Evolutionary conservation across 2,329 filamentous ascomycete species (phyloP).

Genomic region (Periconia digitata): DNA sequence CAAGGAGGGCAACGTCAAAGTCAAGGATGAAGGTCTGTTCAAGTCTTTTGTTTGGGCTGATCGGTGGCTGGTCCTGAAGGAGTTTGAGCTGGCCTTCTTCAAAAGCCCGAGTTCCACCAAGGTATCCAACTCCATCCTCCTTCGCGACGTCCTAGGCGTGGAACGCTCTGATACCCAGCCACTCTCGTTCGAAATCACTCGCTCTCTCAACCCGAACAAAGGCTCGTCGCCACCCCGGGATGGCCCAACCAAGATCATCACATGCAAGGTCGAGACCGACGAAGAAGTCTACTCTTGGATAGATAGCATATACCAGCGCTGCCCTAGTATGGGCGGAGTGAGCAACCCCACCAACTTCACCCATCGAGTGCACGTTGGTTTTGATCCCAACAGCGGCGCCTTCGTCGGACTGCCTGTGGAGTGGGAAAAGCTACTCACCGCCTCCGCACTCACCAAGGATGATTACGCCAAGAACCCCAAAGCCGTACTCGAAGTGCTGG

Average conservation of each 20-base stretch:
- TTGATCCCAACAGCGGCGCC: slow-evolving; percentile 91
- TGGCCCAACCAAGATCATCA: slow-evolving; percentile 77
- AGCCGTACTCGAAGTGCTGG: slow-evolving; percentile 70
- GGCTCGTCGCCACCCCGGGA: slow-evolving; percentile 75
- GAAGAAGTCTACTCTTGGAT: slow-evolving; percentile 99
- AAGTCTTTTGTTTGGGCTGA: slow-evolving; percentile 83
- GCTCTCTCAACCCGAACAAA: slow-evolving; percentile 60
- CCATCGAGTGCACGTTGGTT: slow-evolving; percentile 95
- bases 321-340: slow-evolving; percentile 95
- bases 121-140: slow-evolving; percentile 78
- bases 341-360: slow-evolving; percentile 99
- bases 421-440: slow-evolving; percentile 95
- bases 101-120: slow-evolving; percentile 83
- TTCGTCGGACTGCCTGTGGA: slow-evolving; percentile 93
- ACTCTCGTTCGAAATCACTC: slow-evolving; percentile 91
- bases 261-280: slow-evolving; percentile 91
- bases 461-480: slow-evolving; percentile 95
- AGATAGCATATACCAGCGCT: slow-evolving; percentile 94
- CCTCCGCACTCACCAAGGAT: slow-evolving; percentile 96
- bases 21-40: slow-evolving; percentile 91
- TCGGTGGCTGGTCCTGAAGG: slow-evolving; percentile 87
- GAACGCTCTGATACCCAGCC: slow-evolving; percentile 88
- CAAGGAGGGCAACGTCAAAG: slow-evolving; percentile 73
- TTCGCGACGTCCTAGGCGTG: slow-evolving; percentile 88
- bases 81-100: slow-evolving; percentile 91